Evolutionary conservation across 257 asterid species (phyloP), one percentile per base, ranked within the genome.

Genomic region (Petrea volubilis): DNA sequence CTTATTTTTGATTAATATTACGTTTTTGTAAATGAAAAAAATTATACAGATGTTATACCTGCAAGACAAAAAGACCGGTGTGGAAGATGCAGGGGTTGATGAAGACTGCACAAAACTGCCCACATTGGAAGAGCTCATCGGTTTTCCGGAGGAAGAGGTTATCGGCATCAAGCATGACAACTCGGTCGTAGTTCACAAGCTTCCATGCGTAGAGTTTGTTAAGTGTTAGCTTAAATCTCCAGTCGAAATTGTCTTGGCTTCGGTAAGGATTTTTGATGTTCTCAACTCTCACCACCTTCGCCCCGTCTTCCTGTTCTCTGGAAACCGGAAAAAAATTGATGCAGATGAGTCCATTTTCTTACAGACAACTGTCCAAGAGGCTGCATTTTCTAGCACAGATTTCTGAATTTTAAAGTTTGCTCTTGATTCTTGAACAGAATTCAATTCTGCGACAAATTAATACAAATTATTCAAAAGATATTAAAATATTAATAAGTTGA

Each of bases 41-140:
- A n/a, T n/a, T n/a, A n/a, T n/a, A n/a, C n/a, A n/a, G n/a, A 25
- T n/a, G 25, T 25, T 13, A 20, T 76, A 92, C 98, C 98, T 90
- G 89, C 86, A 93, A 70, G 5, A 93, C 98, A 64, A 93, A 93
- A 3, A 93, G 97, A 8, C 98, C 98, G 11, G 98, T 90, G 71
- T 93, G 98, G 83, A 93, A 93, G 73, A 93, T 84, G 90, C 98
- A 93, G 13, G 98, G 98, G 24, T 93, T 93, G 61, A 93, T 93
- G 87, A 88, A 93, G 46, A 89, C 97, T 0, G 97, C 98, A 46
- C 98, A 93, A 40, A 93, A 93, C 68, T 87, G 89, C 23, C 98
- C 98, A 15, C 98, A 93, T 17, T 82, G 96, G 87, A 93, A 93
- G 61, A 93, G 84, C 56, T 93, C 96, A 46, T 93, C 98, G 2